Base-by-base conservation (phyloP, 331 rosid genomes). In the Acacia concinna region DNA sequence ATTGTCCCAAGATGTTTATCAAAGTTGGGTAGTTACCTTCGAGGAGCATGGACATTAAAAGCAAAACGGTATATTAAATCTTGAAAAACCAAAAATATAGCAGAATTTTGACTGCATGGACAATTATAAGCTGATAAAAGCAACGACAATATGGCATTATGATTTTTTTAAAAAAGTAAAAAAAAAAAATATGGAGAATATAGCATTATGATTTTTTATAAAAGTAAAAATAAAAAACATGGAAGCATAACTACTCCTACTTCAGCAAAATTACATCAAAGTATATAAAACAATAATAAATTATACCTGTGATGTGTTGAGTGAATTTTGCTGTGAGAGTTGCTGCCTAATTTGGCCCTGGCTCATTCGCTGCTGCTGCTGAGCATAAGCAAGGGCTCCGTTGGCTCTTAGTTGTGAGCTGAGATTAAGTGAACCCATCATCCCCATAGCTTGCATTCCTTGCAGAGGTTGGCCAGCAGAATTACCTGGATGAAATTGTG, bases 361-460 rank as follows among this genome's bases (percentile, higher is more conserved):
- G 84, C 80, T 91, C 74, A 93, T 14, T 71, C 97, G 86, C 71
- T 86, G 85, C 83, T 86, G 85, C 83, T 90, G 97, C 83, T 96
- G 99, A 69, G 92, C 87, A 89, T 79, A 90, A 65, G 91, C 81
- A 56, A 91, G 79, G 81, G 86, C 80, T 81, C 96, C 96, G 72
- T 60, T 90, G 51, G 89, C 85, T 86, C 97, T 92, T 54, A 93
- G 68, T 77, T 93, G 99, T 0, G 96, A 75, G 83, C 28, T 81
- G 85, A 90, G 80, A 90, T 90, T 94, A 27, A 88, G 75, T 1
- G 85, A 59, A 25, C 93, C 94, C 87, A 96, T 88, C 92, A 93
- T 87, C 78, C 97, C 98, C 87, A 91, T 88, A 28, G 94, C 87
- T 82, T 96, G 98, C 86, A 91, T 88, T 82, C 94, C 97, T 89